These are phyloP conservation scores for Fusarium sp. DNA, from an alignment of 2,329 filamentous ascomycete species.

Conservation along the genomic window DNA sequence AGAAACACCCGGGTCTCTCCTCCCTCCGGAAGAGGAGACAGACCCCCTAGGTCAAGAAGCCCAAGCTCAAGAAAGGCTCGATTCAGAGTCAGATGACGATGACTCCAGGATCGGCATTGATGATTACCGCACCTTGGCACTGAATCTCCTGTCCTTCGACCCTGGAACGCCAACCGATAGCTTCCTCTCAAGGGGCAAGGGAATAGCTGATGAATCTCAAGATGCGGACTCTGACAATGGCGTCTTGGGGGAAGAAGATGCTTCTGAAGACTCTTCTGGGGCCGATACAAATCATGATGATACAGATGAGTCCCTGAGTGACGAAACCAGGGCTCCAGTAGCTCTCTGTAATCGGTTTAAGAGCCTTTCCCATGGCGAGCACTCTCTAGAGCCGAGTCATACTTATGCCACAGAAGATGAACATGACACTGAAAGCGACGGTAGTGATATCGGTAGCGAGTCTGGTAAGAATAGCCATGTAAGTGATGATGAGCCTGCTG, in stretches of 20 bases:
- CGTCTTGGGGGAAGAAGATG: not conserved
- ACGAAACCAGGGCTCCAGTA: not conserved
- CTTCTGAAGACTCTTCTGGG: not conserved
- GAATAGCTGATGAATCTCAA: not conserved
- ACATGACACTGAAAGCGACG: not conserved
- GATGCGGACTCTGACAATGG: not conserved
- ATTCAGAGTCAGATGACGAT: not conserved
- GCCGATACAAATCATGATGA: not conserved
- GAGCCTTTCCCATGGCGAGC: not conserved
- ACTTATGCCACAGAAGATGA: not conserved
- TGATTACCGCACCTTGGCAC: not conserved
- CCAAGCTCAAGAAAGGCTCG: not conserved
- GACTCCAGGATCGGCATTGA: not conserved
- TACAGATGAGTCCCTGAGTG: not conserved
- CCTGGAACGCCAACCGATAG: not conserved
- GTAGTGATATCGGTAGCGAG: not conserved
- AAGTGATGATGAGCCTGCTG: not conserved
- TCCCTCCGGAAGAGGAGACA: constrained; percentile 2
- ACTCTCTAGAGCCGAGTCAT: too few species aligned
- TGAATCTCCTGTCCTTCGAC: not conserved
- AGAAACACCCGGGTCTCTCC: not conserved
- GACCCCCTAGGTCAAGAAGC: constrained; percentile 1
- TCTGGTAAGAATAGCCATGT: not conserved
- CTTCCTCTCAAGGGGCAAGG: not conserved
- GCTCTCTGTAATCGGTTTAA: not conserved